These are phyloP conservation scores for Oryza nivara DNA, from an alignment of 176 grass and related monocot species.

Conservation along the genomic window DNA sequence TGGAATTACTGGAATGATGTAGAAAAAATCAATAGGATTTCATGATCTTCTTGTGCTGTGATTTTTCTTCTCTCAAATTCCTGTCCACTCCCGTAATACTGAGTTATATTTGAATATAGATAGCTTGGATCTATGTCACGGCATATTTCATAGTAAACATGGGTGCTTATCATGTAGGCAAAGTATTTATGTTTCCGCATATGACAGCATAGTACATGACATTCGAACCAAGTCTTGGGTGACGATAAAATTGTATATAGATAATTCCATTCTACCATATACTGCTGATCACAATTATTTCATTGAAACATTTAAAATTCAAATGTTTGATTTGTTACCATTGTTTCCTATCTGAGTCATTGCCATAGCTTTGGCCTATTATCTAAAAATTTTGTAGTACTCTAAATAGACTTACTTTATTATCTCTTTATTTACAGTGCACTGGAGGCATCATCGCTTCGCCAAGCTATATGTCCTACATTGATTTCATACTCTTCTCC, in stretches of 20 bases:
- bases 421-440: constrained; percentile 55
- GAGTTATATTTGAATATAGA: constrained; percentile 13
- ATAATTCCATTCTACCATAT: neutral
- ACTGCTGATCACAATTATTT: neutral
- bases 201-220: constrained; percentile 3
- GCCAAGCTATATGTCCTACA: constrained; percentile 77
- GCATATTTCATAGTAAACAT: neutral
- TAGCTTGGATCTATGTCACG: neutral
- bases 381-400: constrained; percentile 18
- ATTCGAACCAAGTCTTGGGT: neutral
- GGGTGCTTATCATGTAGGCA: neutral
- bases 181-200: neutral
- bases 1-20: constrained; percentile 25
- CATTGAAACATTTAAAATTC: neutral
- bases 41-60: neutral
- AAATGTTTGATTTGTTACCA: neutral
- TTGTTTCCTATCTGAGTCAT: neutral
- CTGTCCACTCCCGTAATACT: neutral
- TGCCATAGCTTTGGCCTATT: neutral
- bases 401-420: constrained; percentile 9
- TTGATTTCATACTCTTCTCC: constrained; percentile 76
- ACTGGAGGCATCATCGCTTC: constrained; percentile 73
- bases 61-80: neutral
- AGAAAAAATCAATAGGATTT: constrained; percentile 19
- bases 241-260: neutral